Base-by-base conservation (phyloP, 148 eudicot genomes). In the Heliosperma pusillum region DNA sequence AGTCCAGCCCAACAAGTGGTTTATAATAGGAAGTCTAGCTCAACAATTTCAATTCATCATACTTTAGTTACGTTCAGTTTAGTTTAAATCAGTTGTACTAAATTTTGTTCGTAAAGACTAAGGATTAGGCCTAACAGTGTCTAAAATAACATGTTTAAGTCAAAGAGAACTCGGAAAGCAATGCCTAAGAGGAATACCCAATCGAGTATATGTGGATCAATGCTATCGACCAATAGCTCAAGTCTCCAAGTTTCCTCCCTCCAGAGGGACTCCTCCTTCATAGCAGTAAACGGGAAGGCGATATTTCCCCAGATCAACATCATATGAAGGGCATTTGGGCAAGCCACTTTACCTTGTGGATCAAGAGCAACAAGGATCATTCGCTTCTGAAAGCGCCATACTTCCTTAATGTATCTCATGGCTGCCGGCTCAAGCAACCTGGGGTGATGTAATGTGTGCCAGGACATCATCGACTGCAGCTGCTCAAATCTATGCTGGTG, bases 271-370 rank as follows among this genome's bases (percentile, higher is more conserved):
- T 88, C 90, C 73, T 96, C 99, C 73, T 81, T 85, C 45, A 59
- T 33, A 25, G 63, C 75, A 13, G 89, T 83, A 76, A 92, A 96
- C 53, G 99, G 99, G 77, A 82, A 89, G 4, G 97, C 97, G 1
- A 26, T 1, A 73, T 87, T 89, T 19, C 91, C 87, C 99, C 99
- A 96, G 13, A 96, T 92, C 91, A 91, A 86, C 44, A 82, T 62
- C 97, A 96, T 96, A 71, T 92, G 89, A 57, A 88, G 79, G 13
- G 97, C 97, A 71, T 96, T 92, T 15, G 71, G 84, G 77, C 81
- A 84, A 0, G 79, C 90, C 15, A 96, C 91, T 77, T 82, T 90
- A 8, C 94, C 99, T 25, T 86, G 91, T 68, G 94, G 94, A 77
- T 96, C 97, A 56, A 96, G 73, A 25, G 81, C 87, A 50, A 96